Percentiles rank a stretch among this genome's conserved stretches.
Evolutionary conservation across 1,284 basidiomycete species (phyloP).

Genomic region (Xanthoconium separans): DNA sequence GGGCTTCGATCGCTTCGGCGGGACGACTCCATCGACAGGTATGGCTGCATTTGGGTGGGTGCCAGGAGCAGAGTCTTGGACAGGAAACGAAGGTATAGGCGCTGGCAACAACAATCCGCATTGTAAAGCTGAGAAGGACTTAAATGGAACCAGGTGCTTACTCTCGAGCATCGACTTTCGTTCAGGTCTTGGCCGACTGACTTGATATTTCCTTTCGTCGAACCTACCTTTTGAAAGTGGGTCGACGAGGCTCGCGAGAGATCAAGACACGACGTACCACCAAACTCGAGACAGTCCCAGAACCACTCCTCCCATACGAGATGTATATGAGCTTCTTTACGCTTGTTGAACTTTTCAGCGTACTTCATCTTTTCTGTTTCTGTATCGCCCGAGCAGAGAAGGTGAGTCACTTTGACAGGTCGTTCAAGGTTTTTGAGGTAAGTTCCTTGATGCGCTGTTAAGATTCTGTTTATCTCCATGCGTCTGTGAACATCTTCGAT

Average conservation of each 20-base stretch:
- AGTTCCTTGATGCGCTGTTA: constrained; percentile 53
- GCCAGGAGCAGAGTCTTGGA: constrained; percentile 17
- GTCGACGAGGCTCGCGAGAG: background rate
- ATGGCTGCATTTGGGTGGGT: constrained; percentile 14
- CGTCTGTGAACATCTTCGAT: constrained; percentile 53
- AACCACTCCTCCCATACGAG: constrained; percentile 88
- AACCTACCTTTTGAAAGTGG: constrained; percentile 38
- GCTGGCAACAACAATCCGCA: constrained; percentile 17
- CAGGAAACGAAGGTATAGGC: constrained; percentile 9
- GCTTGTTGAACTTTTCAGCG: constrained; percentile 64
- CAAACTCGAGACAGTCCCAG: constrained; percentile 72
- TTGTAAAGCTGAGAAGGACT: background rate
- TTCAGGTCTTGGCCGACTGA: constrained; percentile 57
- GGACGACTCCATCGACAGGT: constrained; percentile 4
- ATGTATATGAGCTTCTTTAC: constrained; percentile 62
- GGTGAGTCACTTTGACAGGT: constrained; percentile 67
- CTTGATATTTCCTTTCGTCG: constrained; percentile 56
- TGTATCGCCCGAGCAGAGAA: constrained; percentile 49
- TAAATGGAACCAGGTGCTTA: constrained; percentile 16
- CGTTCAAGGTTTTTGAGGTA: constrained; percentile 65
- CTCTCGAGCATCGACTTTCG: constrained; percentile 39
- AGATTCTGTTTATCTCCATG: constrained; percentile 53
- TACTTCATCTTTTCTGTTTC: constrained; percentile 69
- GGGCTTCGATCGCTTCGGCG: constrained; percentile 4
- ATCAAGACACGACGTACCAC: constrained; percentile 41